phyloP scores from a whole-genome alignment of 768 basidiomycete genomes.

The Cystobasidium ongulense region DNA sequence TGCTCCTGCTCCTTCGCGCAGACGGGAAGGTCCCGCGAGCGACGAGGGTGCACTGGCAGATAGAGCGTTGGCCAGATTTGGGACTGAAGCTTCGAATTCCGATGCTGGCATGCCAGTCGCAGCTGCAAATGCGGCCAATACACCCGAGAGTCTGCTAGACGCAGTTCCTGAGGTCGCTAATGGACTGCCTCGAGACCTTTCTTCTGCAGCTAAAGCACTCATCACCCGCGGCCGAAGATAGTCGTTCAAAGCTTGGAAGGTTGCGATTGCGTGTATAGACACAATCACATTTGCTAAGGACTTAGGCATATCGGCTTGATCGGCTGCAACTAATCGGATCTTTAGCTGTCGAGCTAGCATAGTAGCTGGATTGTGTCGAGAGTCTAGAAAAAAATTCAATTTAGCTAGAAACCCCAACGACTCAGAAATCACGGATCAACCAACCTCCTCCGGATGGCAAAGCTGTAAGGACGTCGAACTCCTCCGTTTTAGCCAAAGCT shows the following conservation, averaged over 20 bases:
- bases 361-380: conserved; percentile 81
- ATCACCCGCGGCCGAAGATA: conserved; percentile 85
- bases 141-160: conserved; percentile 60
- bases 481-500: conserved; percentile 86
- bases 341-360: conserved; percentile 86
- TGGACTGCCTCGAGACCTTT: conserved; percentile 32
- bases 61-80: conserved; percentile 66
- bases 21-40: neutral
- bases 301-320: conserved; percentile 79
- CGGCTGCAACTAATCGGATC: conserved; percentile 76
- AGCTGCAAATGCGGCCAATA: conserved; percentile 76
- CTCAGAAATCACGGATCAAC: conserved; percentile 52
- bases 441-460: conserved; percentile 55
- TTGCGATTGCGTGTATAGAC: conserved; percentile 96
- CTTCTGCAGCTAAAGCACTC: conserved; percentile 47
- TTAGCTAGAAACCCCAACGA: neutral
- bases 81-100: neutral
- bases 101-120: conserved; percentile 62
- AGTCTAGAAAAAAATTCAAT: conserved; percentile 51
- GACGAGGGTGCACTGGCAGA: conserved; percentile 42
- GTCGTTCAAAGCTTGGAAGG: conserved; percentile 92
- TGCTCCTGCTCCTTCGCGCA: neutral
- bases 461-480: conserved; percentile 85
- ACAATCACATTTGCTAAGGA: conserved; percentile 74
- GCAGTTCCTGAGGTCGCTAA: conserved; percentile 32